Evolutionary conservation across 2,329 filamentous ascomycete species (phyloP), one percentile per base, ranked within the genome.

Genomic region (Albifimbria verrucaria): DNA sequence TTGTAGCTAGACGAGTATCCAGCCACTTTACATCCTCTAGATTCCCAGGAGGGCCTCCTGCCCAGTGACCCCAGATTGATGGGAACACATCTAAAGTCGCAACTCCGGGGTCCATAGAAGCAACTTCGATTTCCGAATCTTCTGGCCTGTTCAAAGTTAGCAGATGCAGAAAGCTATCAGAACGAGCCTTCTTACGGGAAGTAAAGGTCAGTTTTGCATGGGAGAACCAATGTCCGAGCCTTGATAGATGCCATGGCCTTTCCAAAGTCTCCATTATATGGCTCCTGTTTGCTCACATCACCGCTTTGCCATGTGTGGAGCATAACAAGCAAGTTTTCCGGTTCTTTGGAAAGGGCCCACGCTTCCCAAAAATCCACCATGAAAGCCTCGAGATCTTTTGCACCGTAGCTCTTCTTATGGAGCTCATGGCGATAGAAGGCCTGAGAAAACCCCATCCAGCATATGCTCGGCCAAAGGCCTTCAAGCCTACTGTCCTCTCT

Each of bases 391-490:
- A 92, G 74, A 51, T 82, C 75, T 58, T 84, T 83, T 61, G 79
- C 90, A 0, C 86, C 86, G 9, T 92, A 76, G 1, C 65, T 73
- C 1, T 68, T 84, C 65, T 89, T 81, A 65, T 87, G 87, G n/a
- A 90, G 55, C 64, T 79, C 85, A 59, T 90, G 76, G 1, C 89
- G 79, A 62, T 93, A 93, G 62, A 92, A 93, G 0, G 87, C 79
- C 62, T 92, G 89, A 49, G 84, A 88, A 93, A 89, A 0, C 90
- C 89, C 89, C 85, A 94, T 1, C 89, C 89, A 1, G 89, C 88
- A 68, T 94, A 94, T 0, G 85, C 89, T 44, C 88, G 78, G 0
- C 81, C 88, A 52, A 93, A 81, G 0, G 89, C 89, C 62, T 87
- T 91, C 41, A 93, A 64, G 52, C 77, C 65, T 24, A 62, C 48